phyloP scores from a whole-genome alignment of 371 early-diverging fungal species.

The Catenaria anguillulae region DNA sequence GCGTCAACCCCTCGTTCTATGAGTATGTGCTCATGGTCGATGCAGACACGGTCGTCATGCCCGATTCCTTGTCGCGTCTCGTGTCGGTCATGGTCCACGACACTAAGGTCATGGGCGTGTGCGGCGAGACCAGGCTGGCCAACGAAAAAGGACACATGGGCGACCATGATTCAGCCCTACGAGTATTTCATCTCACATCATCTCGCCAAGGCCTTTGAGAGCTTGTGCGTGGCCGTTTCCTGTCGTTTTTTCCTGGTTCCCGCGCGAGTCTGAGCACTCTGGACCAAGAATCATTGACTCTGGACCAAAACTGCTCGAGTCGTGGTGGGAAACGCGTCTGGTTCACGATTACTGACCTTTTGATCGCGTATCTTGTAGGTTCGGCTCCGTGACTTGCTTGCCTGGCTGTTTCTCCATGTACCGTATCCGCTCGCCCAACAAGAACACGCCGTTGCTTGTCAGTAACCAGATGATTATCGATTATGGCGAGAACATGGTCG shows the following conservation, averaged over 20 bases:
- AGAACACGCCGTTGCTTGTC: constrained; percentile 80
- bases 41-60: constrained; percentile 81
- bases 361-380: no score
- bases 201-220: constrained; percentile 66
- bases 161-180: constrained; percentile 98
- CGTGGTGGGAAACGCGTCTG: no score
- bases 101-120: constrained; percentile 74
- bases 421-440: constrained; percentile 56
- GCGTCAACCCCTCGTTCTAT: constrained; percentile 70
- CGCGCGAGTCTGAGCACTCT: no score
- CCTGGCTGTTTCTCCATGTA: constrained; percentile 95
- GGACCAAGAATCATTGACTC: no score
- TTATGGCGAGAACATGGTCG: constrained; percentile 89
- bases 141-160: constrained; percentile 80
- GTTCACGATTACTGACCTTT: no score
- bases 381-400: constrained; percentile 77
- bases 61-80: constrained; percentile 71
- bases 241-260: no score
- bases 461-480: constrained; percentile 79
- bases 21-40: constrained; percentile 92
- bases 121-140: constrained; percentile 80
- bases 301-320: no score
- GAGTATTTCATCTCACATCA: constrained; percentile 86
- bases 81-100: constrained; percentile 79
- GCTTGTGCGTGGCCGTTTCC: no score